Evolutionary conservation across 345 rosid genomes (phyloP).

Genomic region (Lepidium didymum): DNA sequence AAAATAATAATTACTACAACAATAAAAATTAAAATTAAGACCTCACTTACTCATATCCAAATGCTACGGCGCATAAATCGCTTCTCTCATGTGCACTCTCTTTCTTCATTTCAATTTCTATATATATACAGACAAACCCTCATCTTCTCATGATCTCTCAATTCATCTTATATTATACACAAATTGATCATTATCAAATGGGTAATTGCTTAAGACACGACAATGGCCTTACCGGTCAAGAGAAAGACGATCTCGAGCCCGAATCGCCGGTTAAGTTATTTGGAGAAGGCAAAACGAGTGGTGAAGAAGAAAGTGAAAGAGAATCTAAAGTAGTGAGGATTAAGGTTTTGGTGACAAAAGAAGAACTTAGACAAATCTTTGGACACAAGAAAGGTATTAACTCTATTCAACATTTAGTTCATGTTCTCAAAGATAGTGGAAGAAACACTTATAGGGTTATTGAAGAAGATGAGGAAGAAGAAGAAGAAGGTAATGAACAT

Average conservation of each 20-base stretch:
- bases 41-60: constrained; percentile 14
- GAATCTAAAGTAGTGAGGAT: constrained; percentile 39
- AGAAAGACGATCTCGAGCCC: constrained; percentile 26
- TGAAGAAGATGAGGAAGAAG: neutral
- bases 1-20: constrained; percentile 10
- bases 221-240: constrained; percentile 23
- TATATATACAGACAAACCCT: neutral
- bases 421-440: constrained; percentile 38
- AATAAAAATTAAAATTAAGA: constrained; percentile 7
- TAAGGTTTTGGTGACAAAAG: constrained; percentile 49
- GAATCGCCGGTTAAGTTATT: constrained; percentile 17
- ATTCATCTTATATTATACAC: neutral
- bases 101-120: neutral
- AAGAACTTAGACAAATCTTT: constrained; percentile 54
- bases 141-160: constrained; percentile 8
- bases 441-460: neutral
- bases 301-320: constrained; percentile 3
- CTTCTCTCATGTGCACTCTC: constrained; percentile 42
- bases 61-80: constrained; percentile 46
- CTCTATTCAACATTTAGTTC: constrained; percentile 42
- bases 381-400: constrained; percentile 20
- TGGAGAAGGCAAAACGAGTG: constrained; percentile 8
- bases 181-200: constrained; percentile 15
- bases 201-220: constrained; percentile 21
- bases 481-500: neutral